Conservation (phyloP, 106 monocot species). For the Gastrodia elata region DNA sequence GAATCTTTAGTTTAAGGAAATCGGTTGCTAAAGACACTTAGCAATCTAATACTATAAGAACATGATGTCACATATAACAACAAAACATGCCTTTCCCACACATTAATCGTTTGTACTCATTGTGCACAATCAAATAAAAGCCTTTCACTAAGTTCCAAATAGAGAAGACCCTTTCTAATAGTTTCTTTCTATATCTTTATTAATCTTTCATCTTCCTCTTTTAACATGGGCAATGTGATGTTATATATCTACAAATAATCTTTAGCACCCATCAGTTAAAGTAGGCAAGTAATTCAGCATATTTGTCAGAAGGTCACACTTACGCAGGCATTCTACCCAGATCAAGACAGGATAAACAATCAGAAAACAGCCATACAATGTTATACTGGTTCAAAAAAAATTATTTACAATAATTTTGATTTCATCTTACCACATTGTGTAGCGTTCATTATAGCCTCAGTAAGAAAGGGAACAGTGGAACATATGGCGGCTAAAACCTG, state of each 20-base stretch:
- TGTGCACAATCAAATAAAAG: too few species aligned
- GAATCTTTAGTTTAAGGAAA: background rate
- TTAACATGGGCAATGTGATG: too few species aligned
- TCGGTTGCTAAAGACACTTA: background rate
- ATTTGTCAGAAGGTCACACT: background rate
- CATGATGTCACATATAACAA: background rate
- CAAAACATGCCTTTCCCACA: too few species aligned
- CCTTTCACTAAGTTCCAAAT: too few species aligned
- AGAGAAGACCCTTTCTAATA: too few species aligned
- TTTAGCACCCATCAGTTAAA: background rate
- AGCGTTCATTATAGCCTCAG: conserved; percentile 88
- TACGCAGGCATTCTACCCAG: background rate
- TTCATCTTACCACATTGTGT: conserved; percentile 64
- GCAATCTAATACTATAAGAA: background rate
- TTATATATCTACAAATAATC: background rate
- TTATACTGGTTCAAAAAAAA: background rate
- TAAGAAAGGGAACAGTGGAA: conserved; percentile 72
- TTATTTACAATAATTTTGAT: background rate
- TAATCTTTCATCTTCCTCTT: too few species aligned
- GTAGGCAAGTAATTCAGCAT: background rate
- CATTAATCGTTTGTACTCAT: too few species aligned
- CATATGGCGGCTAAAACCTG: conserved; percentile 85
- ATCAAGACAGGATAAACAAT: background rate
- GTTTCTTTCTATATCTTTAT: too few species aligned
- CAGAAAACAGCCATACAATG: background rate